Base-by-base conservation (phyloP, 1,284 basidiomycete species). In the Trametes polyzona region DNA sequence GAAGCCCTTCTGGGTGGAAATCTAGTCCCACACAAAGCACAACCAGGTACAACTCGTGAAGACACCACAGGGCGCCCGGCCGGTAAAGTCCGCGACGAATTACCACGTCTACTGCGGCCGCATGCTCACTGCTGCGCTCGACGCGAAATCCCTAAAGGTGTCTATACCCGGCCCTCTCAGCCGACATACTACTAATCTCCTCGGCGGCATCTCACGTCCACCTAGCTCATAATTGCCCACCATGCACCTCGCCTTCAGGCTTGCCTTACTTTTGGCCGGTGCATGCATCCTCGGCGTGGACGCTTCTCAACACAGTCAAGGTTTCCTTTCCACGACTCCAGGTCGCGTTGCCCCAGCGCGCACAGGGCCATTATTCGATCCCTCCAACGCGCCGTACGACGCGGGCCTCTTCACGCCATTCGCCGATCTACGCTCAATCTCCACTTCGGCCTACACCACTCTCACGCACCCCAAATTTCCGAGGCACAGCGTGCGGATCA, bases 401-500 rank as follows among this genome's bases (percentile, higher is more conserved):
- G 47, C 27, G 41, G 55, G 49, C 10, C 47, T 58, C 19, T 52
- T 59, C 40, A 59, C 43, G 14, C 57, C 52, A 1, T 8, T 55
- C 14, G 36, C 41, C 27, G 70, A 75, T 52, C 65, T 85, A 12
- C 71, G 70, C 29, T 51, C 64, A 19, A 69, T 86, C 19, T 78
- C 79, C 4, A 37, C 60, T 9, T 43, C 57, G 10, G 69, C 70
- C 7, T 87, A 79, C 66, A 81, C 80, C 2, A 73, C 74, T 4
- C 65, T 88, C 32, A 64, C 63, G 4, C 84, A 87, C 61, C 83
- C 83, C 2, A 65, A 69, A 32, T 84, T 83, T 65, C 83, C 84
- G 0, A 67, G 72, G n/a, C 72, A 86, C 66, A 74, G 71, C 47
- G 77, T 86, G 16, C 76, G 84, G 40, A 76, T 87, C 59, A 75